These are phyloP conservation scores for Cryptococcus maquisensis DNA, from an alignment of 1,284 basidiomycete species.

Conservation along the genomic window DNA sequence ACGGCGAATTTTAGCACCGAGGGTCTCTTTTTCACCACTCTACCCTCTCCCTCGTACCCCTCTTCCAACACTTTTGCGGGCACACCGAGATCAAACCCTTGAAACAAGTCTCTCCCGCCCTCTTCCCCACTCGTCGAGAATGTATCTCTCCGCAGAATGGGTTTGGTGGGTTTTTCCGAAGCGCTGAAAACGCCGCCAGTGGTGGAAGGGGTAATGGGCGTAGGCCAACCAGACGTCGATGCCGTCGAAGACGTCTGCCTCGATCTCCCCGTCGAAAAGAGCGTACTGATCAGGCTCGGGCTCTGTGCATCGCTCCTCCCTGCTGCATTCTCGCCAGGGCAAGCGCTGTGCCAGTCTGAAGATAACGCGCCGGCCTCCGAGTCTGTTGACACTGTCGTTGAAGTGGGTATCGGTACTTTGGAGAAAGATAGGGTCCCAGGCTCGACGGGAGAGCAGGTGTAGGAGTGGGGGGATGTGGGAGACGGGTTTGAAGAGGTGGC, in stretches of 20 bases:
- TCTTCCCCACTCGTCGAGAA: constrained; percentile 14
- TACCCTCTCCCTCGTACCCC: background rate
- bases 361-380: constrained; percentile 12
- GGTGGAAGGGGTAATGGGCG: background rate
- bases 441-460: background rate
- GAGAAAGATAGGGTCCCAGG: constrained; percentile 8
- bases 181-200: background rate
- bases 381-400: constrained; percentile 12
- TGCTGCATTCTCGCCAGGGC: background rate
- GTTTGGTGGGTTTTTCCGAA: background rate
- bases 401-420: constrained; percentile 7
- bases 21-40: constrained; percentile 7
- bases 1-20: constrained; percentile 15
- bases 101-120: constrained; percentile 7
- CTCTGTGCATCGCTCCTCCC: constrained; percentile 8
- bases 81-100: constrained; percentile 10
- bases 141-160: constrained; percentile 12
- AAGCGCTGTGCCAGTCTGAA: constrained; percentile 7
- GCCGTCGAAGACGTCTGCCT: constrained; percentile 1
- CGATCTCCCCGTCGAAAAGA: constrained; percentile 6
- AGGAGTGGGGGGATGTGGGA: background rate
- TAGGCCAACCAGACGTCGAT: constrained; percentile 1
- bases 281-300: constrained; percentile 10
- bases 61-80: background rate
- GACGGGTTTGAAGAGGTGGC: background rate